Percentiles rank a stretch among this genome's conserved stretches.
Conservation (phyloP, 768 basidiomycete genomes). For the Coprinopsis sp. region DNA sequence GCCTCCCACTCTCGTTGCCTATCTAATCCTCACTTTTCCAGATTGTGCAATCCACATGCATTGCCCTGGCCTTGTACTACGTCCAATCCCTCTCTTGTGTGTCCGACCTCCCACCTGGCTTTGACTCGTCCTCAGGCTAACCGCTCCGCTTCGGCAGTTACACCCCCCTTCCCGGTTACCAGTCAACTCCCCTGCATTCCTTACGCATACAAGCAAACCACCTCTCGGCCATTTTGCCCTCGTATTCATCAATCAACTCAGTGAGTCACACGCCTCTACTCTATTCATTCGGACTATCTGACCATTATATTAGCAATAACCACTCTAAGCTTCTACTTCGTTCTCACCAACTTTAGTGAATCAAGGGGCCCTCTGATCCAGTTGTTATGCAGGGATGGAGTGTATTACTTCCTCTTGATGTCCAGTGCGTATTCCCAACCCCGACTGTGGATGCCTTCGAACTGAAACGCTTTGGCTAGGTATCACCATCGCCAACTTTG, state of each 20-base stretch:
- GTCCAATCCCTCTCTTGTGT: background rate
- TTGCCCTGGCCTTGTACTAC: background rate
- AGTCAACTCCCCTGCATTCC: background rate
- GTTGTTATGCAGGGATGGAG: background rate
- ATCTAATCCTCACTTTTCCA: background rate
- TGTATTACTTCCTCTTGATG: constrained; percentile 1
- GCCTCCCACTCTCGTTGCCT: background rate
- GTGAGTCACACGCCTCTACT: background rate
- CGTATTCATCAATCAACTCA: background rate
- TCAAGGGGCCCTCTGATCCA: background rate
- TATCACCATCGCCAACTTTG: background rate
- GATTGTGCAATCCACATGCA: background rate
- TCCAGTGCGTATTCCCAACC: background rate
- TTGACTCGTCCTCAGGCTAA: background rate
- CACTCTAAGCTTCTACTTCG: constrained; percentile 1
- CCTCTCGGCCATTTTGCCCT: background rate
- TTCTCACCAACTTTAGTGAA: background rate
- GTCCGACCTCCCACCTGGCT: background rate
- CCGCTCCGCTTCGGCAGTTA: background rate
- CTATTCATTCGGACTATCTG: background rate
- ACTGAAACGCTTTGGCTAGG: background rate
- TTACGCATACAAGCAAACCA: background rate
- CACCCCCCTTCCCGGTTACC: background rate
- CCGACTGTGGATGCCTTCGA: background rate
- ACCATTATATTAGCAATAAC: background rate